Evolutionary conservation across 768 basidiomycete species (phyloP), one percentile per base, ranked within the genome.

Genomic region (Auricularia auricula-judae): DNA sequence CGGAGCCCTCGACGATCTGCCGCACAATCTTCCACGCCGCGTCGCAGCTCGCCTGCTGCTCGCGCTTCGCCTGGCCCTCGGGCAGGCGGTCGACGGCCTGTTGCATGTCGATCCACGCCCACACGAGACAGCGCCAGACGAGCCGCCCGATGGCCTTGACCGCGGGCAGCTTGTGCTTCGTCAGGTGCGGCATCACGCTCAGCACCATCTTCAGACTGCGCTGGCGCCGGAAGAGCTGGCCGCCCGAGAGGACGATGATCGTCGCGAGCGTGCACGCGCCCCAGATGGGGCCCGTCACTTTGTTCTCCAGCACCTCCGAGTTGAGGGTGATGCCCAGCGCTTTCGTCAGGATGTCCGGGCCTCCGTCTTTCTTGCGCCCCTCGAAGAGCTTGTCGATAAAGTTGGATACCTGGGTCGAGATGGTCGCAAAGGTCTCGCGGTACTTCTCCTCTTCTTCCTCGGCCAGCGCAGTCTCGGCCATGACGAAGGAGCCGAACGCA

Each of bases 241-340:
- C 68, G 62, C 87, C 83, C 2, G 89, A 77, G n/a, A 92, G 76
- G 44, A 86, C 83, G 58, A 89, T 78, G 62, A 91, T 74, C 66
- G 80, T 79, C 0, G 86, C 84, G 1, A 91, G 75, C 36, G 90
- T 86, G 65, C 81, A 82, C 63, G 89, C 76, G 3, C 82, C 86
- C 91, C 91, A 92, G 1, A 87, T 84, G 8, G 91, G 89, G 1
- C 89, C 88, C 29, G 56, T 59, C 7, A 59, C 56, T 33, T 59
- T 59, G 56, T 59, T 59, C 23, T 59, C 56, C 23, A 59, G 11
- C 29, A 7, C 56, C 29, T 59, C 56, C 7, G 29, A 33, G 23
- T 4, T 10, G 23, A 35, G 29, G 7, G 56, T 59, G 29, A 59
- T 35, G 11, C 29, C 14, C 11, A 59, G 56, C 34, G 56, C 23